phyloP scores from a whole-genome alignment of 352 stramenopile species.

The Phytophthora pluvialis region DNA sequence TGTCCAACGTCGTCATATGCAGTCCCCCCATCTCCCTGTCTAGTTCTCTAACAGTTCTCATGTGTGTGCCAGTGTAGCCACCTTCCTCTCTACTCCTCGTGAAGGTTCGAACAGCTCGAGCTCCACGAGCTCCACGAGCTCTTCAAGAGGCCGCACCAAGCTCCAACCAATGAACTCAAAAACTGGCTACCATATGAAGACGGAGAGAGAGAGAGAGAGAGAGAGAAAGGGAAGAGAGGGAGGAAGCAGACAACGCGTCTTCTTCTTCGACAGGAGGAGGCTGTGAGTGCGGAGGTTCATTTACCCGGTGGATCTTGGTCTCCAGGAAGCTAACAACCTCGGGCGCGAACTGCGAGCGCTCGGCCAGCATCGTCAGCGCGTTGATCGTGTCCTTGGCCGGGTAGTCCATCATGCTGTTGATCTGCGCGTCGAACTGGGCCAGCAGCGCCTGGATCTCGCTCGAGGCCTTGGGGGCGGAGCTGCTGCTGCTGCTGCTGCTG shows the following conservation, averaged over 20 bases:
- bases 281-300: slow-evolving; percentile 18
- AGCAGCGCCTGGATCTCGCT: slow-evolving; percentile 65
- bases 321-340: slow-evolving; percentile 91
- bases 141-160: background rate
- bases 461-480: background rate
- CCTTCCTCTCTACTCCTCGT: background rate
- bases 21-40: slow-evolving; percentile 15
- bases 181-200: background rate
- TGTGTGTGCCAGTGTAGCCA: no score
- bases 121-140: background rate
- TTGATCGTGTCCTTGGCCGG: slow-evolving; percentile 92
- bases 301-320: slow-evolving; percentile 90
- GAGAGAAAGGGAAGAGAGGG: slow-evolving; percentile 2
- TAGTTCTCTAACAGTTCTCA: background rate
- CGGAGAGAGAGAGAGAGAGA: slow-evolving; percentile 6
- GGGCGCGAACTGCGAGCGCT: slow-evolving; percentile 72
- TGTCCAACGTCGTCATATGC: background rate
- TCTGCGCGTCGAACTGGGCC: slow-evolving; percentile 81
- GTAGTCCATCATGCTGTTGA: slow-evolving; percentile 89
- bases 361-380: slow-evolving; percentile 85
- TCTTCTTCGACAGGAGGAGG: slow-evolving; percentile 6
- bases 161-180: background rate
- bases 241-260: slow-evolving; percentile 1
- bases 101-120: background rate
- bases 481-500: background rate